Evolutionary conservation across 2,329 filamentous ascomycete species (phyloP).

Genomic region (Hypoxylon sp.): DNA sequence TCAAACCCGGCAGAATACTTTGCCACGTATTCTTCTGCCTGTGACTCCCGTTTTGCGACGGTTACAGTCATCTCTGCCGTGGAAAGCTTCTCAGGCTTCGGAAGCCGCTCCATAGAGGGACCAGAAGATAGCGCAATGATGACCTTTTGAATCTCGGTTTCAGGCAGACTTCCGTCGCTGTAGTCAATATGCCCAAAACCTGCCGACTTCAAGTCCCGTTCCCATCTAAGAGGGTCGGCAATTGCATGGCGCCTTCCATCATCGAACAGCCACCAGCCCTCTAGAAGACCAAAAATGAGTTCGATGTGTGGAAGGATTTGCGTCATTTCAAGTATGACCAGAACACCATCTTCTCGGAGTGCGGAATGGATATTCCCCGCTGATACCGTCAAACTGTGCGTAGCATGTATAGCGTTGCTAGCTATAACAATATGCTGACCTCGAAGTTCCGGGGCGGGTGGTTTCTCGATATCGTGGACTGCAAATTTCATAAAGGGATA

Average conservation of each 20-base stretch:
- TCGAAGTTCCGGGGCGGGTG: conserved; percentile 27
- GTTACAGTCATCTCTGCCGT: not conserved
- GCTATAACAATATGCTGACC: conserved; percentile 55
- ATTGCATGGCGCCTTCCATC: conserved; percentile 52
- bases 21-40: conserved; percentile 1
- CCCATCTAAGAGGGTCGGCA: conserved; percentile 43
- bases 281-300: conserved; percentile 55
- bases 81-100: conserved; percentile 1
- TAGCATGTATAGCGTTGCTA: conserved; percentile 57
- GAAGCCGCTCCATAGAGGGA: conserved; percentile 20
- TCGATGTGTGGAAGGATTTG: conserved; percentile 51
- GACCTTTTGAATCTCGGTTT: conserved; percentile 46
- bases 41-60: not conserved
- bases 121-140: conserved; percentile 49
- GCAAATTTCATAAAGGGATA: conserved; percentile 51
- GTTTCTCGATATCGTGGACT: conserved; percentile 52
- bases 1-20: conserved; percentile 6
- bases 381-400: conserved; percentile 45
- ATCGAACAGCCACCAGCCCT: conserved; percentile 59
- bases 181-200: conserved; percentile 53
- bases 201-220: conserved; percentile 38
- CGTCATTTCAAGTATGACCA: conserved; percentile 56
- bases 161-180: conserved; percentile 48
- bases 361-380: conserved; percentile 45
- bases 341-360: conserved; percentile 54